phyloP scores from a whole-genome alignment of 2,329 filamentous ascomycete species.

The Allantophomopsis lycopodina region DNA sequence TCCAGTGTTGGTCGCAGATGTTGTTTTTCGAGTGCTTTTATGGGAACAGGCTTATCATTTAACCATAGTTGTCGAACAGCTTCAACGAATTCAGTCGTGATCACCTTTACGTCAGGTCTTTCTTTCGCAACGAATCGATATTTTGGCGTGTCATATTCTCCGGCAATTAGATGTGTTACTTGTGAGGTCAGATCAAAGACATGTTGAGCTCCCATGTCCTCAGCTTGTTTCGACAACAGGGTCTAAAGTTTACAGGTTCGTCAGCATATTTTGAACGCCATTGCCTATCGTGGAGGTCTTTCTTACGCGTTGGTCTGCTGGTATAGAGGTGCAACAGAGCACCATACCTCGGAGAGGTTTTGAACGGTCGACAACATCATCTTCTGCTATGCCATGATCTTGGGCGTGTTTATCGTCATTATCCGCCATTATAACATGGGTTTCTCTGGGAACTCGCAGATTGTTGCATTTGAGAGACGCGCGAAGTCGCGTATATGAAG shows the following conservation, averaged over 20 bases:
- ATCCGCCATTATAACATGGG: too few relatives aligned
- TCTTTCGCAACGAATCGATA: conserved; percentile 91
- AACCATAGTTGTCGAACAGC: conserved; percentile 61
- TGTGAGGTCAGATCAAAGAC: conserved; percentile 90
- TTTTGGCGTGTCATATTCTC: conserved; percentile 79
- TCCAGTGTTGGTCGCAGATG: conserved; percentile 53
- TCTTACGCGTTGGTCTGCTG: conserved; percentile 62
- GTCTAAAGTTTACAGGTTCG: conserved; percentile 18
- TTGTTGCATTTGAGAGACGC: too few relatives aligned
- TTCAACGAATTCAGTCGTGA: conserved; percentile 75
- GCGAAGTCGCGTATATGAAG: too few relatives aligned
- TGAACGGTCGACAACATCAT: conserved; percentile 17
- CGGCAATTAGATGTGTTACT: conserved; percentile 88
- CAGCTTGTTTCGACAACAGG: conserved; percentile 47
- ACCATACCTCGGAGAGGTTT: conserved; percentile 58
- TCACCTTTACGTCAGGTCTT: conserved; percentile 71
- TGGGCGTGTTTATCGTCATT: too few relatives aligned
- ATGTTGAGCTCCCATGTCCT: conserved; percentile 75
- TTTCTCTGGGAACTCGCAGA: too few relatives aligned
- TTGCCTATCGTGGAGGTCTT: background rate
- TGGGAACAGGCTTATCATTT: conserved; percentile 60
- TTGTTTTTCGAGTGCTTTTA: conserved; percentile 51
- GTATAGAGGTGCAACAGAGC: conserved; percentile 78
- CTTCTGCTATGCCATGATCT: too few relatives aligned
- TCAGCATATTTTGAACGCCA: conserved; percentile 3